Evolutionary conservation across 345 rosid genomes (phyloP).

Genomic region (Bruguiera sexangula): DNA sequence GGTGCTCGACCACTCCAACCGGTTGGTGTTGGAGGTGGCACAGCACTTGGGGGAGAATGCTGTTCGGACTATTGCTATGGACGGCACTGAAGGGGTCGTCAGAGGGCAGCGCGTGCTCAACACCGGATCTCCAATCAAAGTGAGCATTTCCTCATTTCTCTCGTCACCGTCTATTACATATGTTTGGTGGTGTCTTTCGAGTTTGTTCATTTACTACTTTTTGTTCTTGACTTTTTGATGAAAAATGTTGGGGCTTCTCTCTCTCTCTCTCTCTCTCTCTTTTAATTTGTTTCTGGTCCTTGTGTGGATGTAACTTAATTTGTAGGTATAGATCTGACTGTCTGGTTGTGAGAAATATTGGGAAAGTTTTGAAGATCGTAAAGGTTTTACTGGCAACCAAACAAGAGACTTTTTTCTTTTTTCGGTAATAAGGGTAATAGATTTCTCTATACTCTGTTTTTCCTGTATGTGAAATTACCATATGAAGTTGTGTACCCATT

Average conservation of each 20-base stretch:
- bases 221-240: neutral
- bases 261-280: too few relatives aligned
- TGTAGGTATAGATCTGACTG: neutral
- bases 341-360: neutral
- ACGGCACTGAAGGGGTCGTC: slow-evolving; percentile 82
- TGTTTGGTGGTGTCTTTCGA: too few relatives aligned
- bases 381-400: too few relatives aligned
- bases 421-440: too few relatives aligned
- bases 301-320: neutral
- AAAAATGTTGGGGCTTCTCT: neutral
- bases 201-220: too few relatives aligned
- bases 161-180: neutral
- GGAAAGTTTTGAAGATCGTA: neutral
- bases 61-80: slow-evolving; percentile 97
- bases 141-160: slow-evolving; percentile 17
- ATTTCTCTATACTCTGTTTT: too few relatives aligned
- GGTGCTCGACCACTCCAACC: slow-evolving; percentile 60
- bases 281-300: neutral
- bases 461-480: too few relatives aligned
- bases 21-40: slow-evolving; percentile 90
- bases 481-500: too few relatives aligned
- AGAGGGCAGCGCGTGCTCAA: slow-evolving; percentile 83
- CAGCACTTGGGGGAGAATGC: slow-evolving; percentile 88
- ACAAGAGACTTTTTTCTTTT: too few relatives aligned
- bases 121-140: slow-evolving; percentile 92